Conservation (phyloP, 805 yeast genomes). For the Candida wancherniae region DNA sequence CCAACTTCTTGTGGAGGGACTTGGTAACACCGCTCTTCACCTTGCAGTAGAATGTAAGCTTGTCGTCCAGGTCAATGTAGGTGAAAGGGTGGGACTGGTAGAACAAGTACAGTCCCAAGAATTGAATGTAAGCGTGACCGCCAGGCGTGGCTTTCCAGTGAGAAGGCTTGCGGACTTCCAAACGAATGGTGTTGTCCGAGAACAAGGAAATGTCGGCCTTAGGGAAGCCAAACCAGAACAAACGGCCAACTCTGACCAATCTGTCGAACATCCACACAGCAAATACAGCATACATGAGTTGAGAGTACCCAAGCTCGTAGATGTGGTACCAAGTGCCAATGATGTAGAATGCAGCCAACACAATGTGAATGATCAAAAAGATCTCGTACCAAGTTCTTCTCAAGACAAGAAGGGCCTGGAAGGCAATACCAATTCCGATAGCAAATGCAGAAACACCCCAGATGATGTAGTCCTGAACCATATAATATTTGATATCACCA, state of each 20-base stretch:
- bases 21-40: conserved; percentile 36
- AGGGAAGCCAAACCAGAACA: conserved; percentile 32
- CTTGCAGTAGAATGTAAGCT: conserved; percentile 29
- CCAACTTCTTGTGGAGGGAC: conserved; percentile 24
- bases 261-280: conserved; percentile 59
- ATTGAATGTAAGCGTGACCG: conserved; percentile 51
- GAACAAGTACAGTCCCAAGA: conserved; percentile 45
- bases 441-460: conserved; percentile 13
- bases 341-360: conserved; percentile 19
- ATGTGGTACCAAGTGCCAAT: conserved; percentile 19
- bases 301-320: conserved; percentile 19
- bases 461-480: conserved; percentile 6
- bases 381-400: conserved; percentile 21
- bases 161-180: conserved; percentile 44
- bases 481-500: conserved; percentile 5
- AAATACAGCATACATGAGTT: conserved; percentile 45
- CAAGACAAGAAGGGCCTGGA: conserved; percentile 16
- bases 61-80: conserved; percentile 13
- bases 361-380: conserved; percentile 21
- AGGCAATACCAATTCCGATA: conserved; percentile 11
- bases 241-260: conserved; percentile 26
- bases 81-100: conserved; percentile 71
- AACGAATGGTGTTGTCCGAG: conserved; percentile 43
- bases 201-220: conserved; percentile 30
- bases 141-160: conserved; percentile 53